Conservation (phyloP, 306 rosid genomes). For the Castanospermum australe region DNA sequence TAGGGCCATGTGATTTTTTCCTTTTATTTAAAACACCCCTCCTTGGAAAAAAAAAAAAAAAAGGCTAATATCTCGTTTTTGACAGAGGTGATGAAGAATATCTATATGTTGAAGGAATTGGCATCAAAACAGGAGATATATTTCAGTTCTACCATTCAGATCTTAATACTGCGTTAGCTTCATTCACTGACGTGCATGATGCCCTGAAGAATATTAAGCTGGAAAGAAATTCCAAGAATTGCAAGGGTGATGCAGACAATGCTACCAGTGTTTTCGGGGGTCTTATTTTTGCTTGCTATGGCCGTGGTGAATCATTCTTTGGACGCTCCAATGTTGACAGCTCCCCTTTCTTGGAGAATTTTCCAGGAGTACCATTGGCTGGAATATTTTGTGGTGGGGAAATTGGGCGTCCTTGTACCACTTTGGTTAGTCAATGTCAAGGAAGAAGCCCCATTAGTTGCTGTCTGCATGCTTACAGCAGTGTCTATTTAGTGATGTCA, state of each 20-base stretch:
- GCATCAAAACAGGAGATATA: conserved; percentile 67
- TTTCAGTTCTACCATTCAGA: conserved; percentile 76
- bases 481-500: conserved; percentile 64
- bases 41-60: not conserved
- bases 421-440: conserved; percentile 32
- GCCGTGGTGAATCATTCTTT: conserved; percentile 67
- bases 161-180: conserved; percentile 44
- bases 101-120: conserved; percentile 59
- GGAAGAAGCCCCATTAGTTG: conserved; percentile 40
- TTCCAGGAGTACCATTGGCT: conserved; percentile 58
- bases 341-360: conserved; percentile 56
- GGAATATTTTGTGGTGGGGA: conserved; percentile 80
- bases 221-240: conserved; percentile 30
- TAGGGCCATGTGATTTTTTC: not conserved
- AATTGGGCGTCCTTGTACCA: conserved; percentile 55
- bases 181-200: conserved; percentile 36
- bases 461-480: conserved; percentile 63
- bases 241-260: conserved; percentile 13
- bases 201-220: conserved; percentile 44
- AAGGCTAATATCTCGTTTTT: conserved; percentile 17
- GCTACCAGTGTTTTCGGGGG: conserved; percentile 59
- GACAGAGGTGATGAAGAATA: conserved; percentile 73
- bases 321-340: conserved; percentile 53
- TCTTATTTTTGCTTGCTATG: conserved; percentile 59
- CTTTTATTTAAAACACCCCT: not conserved